Base-by-base conservation (phyloP, 1,139 yeast species). In the Geotrichum macrosporum region DNA sequence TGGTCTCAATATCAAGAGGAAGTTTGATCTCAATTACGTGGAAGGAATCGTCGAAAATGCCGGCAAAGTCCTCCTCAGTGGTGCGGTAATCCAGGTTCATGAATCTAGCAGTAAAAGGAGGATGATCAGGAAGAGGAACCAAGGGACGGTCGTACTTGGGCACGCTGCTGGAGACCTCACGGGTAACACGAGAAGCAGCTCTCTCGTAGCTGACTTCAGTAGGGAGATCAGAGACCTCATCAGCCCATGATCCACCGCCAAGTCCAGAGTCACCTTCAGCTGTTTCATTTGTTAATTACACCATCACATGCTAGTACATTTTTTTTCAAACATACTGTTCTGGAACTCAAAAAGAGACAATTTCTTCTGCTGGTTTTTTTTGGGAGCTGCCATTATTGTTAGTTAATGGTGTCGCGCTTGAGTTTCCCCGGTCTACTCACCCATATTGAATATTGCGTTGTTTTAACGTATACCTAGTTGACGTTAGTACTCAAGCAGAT, bases 71-170 rank as follows among this genome's bases (percentile, higher is more conserved):
- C 31, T 73, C 79, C 65, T 89, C 96, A 49, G 73, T 69, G 39
- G 79, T 76, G 55, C 84, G 92, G 81, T 87, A 85, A 51, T 96
- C 88, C 63, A 94, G 77, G 68, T 89, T 88, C 62, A 80, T 78
- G 57, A 92, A 75, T 67, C 88, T 79, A 18, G 96, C 96, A 61
- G 86, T 84, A 74, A 70, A 94, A 48, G 99, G 99, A 26, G 96
- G 89, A 47, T 72, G 75, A 60, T 88, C 94, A 41, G 99, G 99
- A 53, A 94, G 38, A 95, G 95, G 60, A 71, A 84, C 61, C 81
- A 92, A 54, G 74, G 39, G 44, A 36, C 44, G 36, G 33, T 42
- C 42, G 32, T 37, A 40, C 40, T 47, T 38, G 40, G 39, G 21
- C 33, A n/a, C n/a, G n/a, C 29, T 18, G 19, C 2, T 26, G 21